These are phyloP conservation scores for Metarhizium anisopliae DNA, from an alignment of 2,329 filamentous ascomycete genomes.

Conservation along the genomic window DNA sequence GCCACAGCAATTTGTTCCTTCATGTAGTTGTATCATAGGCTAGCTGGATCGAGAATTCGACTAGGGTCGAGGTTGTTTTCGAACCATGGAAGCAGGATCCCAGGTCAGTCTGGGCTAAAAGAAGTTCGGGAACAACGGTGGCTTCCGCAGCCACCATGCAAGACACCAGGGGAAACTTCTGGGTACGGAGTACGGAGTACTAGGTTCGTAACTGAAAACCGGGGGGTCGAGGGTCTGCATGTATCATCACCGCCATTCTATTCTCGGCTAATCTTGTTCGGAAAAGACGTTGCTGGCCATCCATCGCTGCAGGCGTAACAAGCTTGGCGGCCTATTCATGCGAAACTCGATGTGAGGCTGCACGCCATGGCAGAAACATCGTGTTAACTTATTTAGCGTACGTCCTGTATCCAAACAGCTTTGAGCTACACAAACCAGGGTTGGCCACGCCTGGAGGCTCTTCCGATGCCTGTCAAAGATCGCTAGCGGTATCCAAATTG, in stretches of 20 bases:
- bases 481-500: slow-evolving; percentile 6
- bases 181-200: neutral
- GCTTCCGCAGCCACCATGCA: neutral
- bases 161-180: neutral
- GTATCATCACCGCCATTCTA: slow-evolving; percentile 6
- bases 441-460: slow-evolving; percentile 3
- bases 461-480: slow-evolving; percentile 4
- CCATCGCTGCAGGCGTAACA: slow-evolving; percentile 1
- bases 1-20: neutral
- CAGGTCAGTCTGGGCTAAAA: neutral
- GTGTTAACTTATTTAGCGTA: neutral
- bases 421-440: slow-evolving; percentile 4
- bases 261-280: slow-evolving; percentile 5
- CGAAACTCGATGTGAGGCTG: neutral
- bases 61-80: neutral
- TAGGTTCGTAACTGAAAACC: too few species aligned
- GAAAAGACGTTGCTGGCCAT: neutral
- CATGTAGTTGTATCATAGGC: neutral
- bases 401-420: neutral
- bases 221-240: neutral
- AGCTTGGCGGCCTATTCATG: slow-evolving; percentile 1
- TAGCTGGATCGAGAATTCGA: neutral
- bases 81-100: neutral
- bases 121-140: neutral
- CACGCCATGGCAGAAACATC: slow-evolving; percentile 2